Conservation (phyloP, 345 rosid genomes). For the Mallotus nudiflorus region DNA sequence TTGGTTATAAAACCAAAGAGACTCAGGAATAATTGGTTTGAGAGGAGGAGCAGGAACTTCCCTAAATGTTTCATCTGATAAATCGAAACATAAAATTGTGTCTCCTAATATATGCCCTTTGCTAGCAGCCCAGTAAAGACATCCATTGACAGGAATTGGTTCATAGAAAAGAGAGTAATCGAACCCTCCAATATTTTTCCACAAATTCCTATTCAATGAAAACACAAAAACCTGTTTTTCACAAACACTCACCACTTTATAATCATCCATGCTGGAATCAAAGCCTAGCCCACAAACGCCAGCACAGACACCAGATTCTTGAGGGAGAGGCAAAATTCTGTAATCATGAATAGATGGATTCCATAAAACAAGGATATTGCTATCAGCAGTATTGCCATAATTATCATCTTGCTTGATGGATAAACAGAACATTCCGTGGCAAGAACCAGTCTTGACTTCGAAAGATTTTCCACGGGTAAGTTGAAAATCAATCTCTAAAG, state of each 20-base stretch:
- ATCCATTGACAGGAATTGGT: constrained; percentile 6
- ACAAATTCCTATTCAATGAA: constrained; percentile 8
- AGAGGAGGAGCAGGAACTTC: constrained; percentile 8
- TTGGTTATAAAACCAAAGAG: not conserved
- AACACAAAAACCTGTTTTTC: not conserved
- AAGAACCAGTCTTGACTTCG: constrained; percentile 3
- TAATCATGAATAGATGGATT: constrained; percentile 8
- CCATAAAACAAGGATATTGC: constrained; percentile 1
- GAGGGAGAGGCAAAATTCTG: not conserved
- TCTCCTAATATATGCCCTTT: not conserved
- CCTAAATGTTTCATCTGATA: not conserved
- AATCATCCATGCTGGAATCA: constrained; percentile 16
- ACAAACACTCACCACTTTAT: constrained; percentile 5
- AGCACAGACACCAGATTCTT: not conserved
- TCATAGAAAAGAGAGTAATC: not conserved
- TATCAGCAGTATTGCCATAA: no score
- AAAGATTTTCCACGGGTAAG: not conserved
- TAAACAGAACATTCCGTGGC: constrained; percentile 16
- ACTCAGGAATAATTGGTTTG: not conserved
- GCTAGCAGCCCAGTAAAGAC: constrained; percentile 14
- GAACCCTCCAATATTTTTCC: constrained; percentile 9
- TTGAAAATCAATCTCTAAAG: not conserved
- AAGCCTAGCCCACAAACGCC: constrained; percentile 12
- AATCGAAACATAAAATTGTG: not conserved
- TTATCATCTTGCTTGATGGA: not conserved